phyloP scores from a whole-genome alignment of 345 rosid species.

The Linum tenue region DNA sequence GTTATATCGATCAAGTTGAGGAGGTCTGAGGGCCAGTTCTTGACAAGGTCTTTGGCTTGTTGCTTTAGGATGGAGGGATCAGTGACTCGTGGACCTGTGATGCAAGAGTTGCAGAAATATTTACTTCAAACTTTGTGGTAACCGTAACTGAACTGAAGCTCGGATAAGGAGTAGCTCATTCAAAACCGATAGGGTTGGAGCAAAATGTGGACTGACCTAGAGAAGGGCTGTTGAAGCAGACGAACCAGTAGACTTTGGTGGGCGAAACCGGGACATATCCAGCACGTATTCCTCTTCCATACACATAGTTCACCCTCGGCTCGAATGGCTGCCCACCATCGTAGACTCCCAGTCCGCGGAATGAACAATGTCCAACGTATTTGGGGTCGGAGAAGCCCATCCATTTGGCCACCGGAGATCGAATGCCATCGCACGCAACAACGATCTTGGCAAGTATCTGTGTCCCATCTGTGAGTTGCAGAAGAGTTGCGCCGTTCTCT shows the following conservation, averaged over 20 bases:
- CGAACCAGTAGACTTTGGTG: slow-evolving; percentile 82
- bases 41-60: slow-evolving; percentile 53
- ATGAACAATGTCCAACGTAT: slow-evolving; percentile 72
- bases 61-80: slow-evolving; percentile 55
- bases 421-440: slow-evolving; percentile 77
- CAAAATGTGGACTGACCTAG: slow-evolving; percentile 38
- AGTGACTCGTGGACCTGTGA: slow-evolving; percentile 61
- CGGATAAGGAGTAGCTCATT: no score
- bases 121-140: not conserved
- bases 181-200: not conserved
- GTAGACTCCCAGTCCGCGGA: slow-evolving; percentile 64
- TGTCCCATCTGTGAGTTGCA: slow-evolving; percentile 57
- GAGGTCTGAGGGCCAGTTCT: slow-evolving; percentile 59
- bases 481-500: slow-evolving; percentile 38
- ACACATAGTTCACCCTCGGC: slow-evolving; percentile 53
- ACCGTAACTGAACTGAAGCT: no score
- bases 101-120: slow-evolving; percentile 1
- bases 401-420: slow-evolving; percentile 76
- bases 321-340: slow-evolving; percentile 65
- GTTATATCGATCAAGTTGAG: slow-evolving; percentile 45
- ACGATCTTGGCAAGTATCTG: slow-evolving; percentile 64
- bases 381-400: slow-evolving; percentile 80
- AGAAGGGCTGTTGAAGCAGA: slow-evolving; percentile 76
- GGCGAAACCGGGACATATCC: slow-evolving; percentile 79
- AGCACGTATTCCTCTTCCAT: slow-evolving; percentile 77